phyloP scores from a whole-genome alignment of 495 filamentous ascomycete genomes.

The Daldinia grandis region DNA sequence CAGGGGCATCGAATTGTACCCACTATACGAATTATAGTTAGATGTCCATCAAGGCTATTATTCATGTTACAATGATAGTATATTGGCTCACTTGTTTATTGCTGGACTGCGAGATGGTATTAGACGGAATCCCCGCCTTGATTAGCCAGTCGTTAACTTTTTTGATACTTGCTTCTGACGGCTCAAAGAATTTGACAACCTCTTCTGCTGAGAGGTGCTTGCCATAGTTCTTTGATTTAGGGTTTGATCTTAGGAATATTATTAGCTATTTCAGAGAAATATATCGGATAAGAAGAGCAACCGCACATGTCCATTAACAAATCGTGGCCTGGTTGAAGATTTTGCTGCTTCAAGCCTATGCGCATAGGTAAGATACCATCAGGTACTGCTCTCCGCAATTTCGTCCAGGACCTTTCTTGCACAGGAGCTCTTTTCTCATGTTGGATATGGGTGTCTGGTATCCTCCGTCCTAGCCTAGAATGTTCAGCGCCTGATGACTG shows the following conservation, averaged over 20 bases:
- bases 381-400: conserved; percentile 40
- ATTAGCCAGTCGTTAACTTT: conserved; percentile 61
- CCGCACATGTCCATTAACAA: conserved; percentile 48
- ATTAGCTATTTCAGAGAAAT: conserved; percentile 75
- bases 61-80: not conserved
- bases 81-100: conserved; percentile 38
- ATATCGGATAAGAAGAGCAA: not conserved
- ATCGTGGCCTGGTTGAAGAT: conserved; percentile 42
- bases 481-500: not conserved
- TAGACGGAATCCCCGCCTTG: conserved; percentile 59
- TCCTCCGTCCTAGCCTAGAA: conserved; percentile 21
- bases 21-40: conserved; percentile 48
- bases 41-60: conserved; percentile 43
- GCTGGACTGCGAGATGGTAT: conserved; percentile 50
- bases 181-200: conserved; percentile 60
- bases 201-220: conserved; percentile 60
- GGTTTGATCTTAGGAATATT: conserved; percentile 84
- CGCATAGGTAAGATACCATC: conserved; percentile 41
- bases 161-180: conserved; percentile 52
- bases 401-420: conserved; percentile 54
- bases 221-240: conserved; percentile 62
- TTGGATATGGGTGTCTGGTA: conserved; percentile 38
- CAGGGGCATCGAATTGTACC: conserved; percentile 63
- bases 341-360: conserved; percentile 41
- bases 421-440: conserved; percentile 56